A percentile compares a stretch with the other conserved stretches of the same genome.
Conservation (phyloP, 805 yeast genomes). For the Suhomyces kilbournensis region DNA sequence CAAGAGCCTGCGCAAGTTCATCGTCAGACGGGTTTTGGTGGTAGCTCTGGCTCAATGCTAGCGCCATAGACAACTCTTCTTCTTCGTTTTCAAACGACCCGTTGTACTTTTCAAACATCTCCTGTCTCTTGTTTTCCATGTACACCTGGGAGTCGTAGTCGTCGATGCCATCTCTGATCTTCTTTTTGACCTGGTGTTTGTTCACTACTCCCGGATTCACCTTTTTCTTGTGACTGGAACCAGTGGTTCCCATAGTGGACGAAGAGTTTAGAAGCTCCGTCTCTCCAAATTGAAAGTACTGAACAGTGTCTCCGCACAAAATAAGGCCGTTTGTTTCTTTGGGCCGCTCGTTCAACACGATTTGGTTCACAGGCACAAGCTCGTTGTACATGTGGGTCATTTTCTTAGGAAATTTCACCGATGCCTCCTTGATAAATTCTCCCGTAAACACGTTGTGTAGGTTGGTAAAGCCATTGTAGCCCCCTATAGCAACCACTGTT, state of each 20-base stretch:
- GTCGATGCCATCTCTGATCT: conserved; percentile 33
- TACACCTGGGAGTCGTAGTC: conserved; percentile 34
- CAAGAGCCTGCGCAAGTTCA: conserved; percentile 25
- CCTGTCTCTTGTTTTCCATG: conserved; percentile 17
- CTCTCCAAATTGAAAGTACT: conserved; percentile 48
- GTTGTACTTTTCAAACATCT: conserved; percentile 44
- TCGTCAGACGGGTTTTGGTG: conserved; percentile 20
- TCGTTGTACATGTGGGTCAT: conserved; percentile 19
- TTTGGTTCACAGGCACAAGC: conserved; percentile 23
- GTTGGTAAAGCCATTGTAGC: conserved; percentile 41
- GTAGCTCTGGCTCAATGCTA: conserved; percentile 35
- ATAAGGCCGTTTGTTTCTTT: conserved; percentile 36
- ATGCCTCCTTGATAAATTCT: conserved; percentile 31
- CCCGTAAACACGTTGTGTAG: conserved; percentile 45
- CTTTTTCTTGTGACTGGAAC: conserved; percentile 11
- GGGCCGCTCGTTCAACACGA: conserved; percentile 25
- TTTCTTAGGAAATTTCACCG: conserved; percentile 28
- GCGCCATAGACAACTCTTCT: conserved; percentile 25
- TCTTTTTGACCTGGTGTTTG: conserved; percentile 19
- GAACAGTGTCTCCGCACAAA: conserved; percentile 40
- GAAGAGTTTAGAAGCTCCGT: conserved; percentile 11
- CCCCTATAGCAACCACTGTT: conserved; percentile 35
- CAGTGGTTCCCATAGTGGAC: conserved; percentile 6
- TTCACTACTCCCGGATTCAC: conserved; percentile 17
- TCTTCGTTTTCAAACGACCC: conserved; percentile 35